Evolutionary conservation across 208 protist species (phyloP), one percentile per base, ranked within the genome.

Genomic region (Trypanosoma rangeli): DNA sequence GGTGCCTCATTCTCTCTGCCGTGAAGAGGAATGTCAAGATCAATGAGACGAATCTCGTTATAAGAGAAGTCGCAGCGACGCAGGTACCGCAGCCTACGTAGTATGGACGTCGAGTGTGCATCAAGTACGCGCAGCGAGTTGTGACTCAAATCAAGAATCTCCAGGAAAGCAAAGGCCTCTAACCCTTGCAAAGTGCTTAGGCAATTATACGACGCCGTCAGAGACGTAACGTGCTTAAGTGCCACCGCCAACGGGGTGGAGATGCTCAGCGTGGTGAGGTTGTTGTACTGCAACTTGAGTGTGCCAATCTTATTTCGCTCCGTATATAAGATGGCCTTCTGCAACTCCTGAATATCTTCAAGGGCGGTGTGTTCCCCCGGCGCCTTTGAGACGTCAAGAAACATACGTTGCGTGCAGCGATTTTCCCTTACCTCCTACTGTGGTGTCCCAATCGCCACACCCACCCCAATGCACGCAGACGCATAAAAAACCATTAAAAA

Each of bases 141-240:
- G 75, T 93, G 71, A 64, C 85, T 86, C 4, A 92, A 50, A 72
- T 96, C 80, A 13, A 96, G 79, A 48, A 88, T 76, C 76, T 94
- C 83, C 5, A 96, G 70, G 58, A 78, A 72, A 5, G 35, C 20
- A 63, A 94, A 92, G 20, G 63, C 53, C 13, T 93, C 91, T 18
- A 96, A 26, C 12, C 91, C 91, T 28, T 74, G 68, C 35, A 96
- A 60, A 15, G 54, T 80, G 59, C 65, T 74, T 9, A 96, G 57
- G 13, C 66, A 50, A 62, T 96, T 96, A 73, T 92, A 60, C 1
- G 88, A 74, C 0, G 75, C 85, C 7, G 78, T 70, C n/a, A 96
- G 84, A 29, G 78, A 79, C 15, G 84, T 92, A 26, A 95, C 71
- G 64, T 82, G 63, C 20, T 69, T 68, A 13, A 92, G 64, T 18